Conservation (phyloP, 1,139 yeast species). For the Spencermartinsiella ligniputridi region DNA sequence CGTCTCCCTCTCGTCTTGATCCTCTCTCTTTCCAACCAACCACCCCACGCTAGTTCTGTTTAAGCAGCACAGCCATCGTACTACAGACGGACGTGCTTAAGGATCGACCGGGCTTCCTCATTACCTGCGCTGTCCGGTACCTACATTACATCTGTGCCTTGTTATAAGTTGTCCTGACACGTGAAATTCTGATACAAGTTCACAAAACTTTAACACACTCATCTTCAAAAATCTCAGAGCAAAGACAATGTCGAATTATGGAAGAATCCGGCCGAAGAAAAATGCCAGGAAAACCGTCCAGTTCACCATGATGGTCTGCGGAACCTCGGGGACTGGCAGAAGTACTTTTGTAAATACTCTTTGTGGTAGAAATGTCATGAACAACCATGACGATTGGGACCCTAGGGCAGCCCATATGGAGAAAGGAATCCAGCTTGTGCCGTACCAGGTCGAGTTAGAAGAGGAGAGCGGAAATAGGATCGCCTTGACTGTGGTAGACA, state of each 20-base stretch:
- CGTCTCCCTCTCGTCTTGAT: too few species aligned
- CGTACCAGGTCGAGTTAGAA: slow-evolving; percentile 45
- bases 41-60: too few species aligned
- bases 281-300: slow-evolving; percentile 81
- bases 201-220: background rate
- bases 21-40: too few species aligned
- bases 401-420: slow-evolving; percentile 43
- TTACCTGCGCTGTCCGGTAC: too few species aligned
- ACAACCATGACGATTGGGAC: slow-evolving; percentile 34
- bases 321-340: slow-evolving; percentile 71
- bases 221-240: background rate
- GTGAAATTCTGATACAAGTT: background rate
- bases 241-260: background rate
- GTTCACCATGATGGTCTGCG: slow-evolving; percentile 72
- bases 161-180: background rate
- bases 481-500: slow-evolving; percentile 56
- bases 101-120: too few species aligned
- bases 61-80: too few species aligned
- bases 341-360: slow-evolving; percentile 75
- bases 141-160: background rate
- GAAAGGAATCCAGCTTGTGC: slow-evolving; percentile 45
- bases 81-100: too few species aligned
- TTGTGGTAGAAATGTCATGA: slow-evolving; percentile 69
- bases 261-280: slow-evolving; percentile 51
- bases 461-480: slow-evolving; percentile 32